These are phyloP conservation scores for Xylariaceae sp. DNA, from an alignment of 2,329 filamentous ascomycete species.

Conservation along the genomic window DNA sequence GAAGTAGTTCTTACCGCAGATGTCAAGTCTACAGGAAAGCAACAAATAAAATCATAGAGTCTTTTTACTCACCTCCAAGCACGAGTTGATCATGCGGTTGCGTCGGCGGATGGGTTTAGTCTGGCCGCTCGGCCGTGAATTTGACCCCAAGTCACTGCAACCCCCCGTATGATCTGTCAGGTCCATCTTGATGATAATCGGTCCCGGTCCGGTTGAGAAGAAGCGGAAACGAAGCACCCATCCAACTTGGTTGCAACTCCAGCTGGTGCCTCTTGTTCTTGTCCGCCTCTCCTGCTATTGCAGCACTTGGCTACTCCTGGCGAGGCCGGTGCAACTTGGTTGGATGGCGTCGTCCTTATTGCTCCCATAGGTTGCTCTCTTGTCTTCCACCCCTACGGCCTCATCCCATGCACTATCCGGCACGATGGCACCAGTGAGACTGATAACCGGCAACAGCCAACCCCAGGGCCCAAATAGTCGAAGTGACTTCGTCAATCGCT, in stretches of 20 bases:
- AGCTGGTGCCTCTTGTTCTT: background rate
- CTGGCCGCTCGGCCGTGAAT: conserved; percentile 20
- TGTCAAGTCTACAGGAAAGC: too few relatives aligned
- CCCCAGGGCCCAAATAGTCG: background rate
- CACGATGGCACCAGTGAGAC: conserved; percentile 6
- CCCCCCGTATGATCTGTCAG: conserved; percentile 8
- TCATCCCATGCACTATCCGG: conserved; percentile 8
- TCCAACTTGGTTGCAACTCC: background rate
- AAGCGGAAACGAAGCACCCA: conserved; percentile 1
- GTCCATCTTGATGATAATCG: conserved; percentile 10
- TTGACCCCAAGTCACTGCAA: conserved; percentile 14
- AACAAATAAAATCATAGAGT: background rate
- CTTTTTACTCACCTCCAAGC: conserved; percentile 42
- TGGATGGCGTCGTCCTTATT: conserved; percentile 4
- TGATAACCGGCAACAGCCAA: background rate
- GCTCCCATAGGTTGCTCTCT: conserved; percentile 8
- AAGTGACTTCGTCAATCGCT: background rate
- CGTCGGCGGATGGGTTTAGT: conserved; percentile 49
- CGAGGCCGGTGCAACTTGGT: too few relatives aligned
- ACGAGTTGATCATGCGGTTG: conserved; percentile 63
- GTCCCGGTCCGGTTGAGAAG: background rate
- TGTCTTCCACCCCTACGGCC: conserved; percentile 5
- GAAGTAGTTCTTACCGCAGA: too few relatives aligned
- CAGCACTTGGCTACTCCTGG: conserved; percentile 1
- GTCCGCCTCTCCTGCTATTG: conserved; percentile 1